phyloP scores from a whole-genome alignment of 495 filamentous ascomycete species.

The Clohesyomyces aquaticus region DNA sequence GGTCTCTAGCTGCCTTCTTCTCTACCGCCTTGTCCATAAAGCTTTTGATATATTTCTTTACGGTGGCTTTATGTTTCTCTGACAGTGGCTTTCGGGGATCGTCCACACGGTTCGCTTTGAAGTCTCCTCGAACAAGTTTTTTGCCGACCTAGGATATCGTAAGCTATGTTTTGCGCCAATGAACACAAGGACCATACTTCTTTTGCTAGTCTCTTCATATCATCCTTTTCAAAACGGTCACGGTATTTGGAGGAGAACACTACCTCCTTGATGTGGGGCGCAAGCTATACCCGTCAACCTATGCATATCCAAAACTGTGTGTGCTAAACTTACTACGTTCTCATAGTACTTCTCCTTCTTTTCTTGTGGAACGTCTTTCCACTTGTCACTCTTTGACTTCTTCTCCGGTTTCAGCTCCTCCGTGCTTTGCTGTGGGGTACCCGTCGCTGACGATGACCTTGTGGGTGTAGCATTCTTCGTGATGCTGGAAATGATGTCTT shows the following conservation, averaged over 20 bases:
- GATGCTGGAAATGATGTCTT: constrained; percentile 85
- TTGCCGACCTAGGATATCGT: constrained; percentile 61
- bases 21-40: constrained; percentile 83
- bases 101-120: constrained; percentile 79
- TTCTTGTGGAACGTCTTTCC: constrained; percentile 75
- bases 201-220: constrained; percentile 84
- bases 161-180: constrained; percentile 8
- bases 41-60: constrained; percentile 78
- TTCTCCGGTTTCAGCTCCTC: constrained; percentile 59
- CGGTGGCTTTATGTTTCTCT: constrained; percentile 76
- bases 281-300: constrained; percentile 59
- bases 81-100: constrained; percentile 75
- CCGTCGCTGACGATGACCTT: constrained; percentile 57
- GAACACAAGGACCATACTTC: constrained; percentile 57
- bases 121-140: constrained; percentile 86
- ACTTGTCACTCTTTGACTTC: constrained; percentile 82
- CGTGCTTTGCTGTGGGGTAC: constrained; percentile 51
- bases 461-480: constrained; percentile 71
- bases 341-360: constrained; percentile 94
- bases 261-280: constrained; percentile 80
- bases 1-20: constrained; percentile 72
- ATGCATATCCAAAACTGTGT: background rate
- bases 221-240: constrained; percentile 80
- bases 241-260: constrained; percentile 73
- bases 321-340: constrained; percentile 68